Evolutionary conservation across 345 rosid genomes (phyloP), one percentile per base, ranked within the genome.

Genomic region (Arabidopsis arenosa): DNA sequence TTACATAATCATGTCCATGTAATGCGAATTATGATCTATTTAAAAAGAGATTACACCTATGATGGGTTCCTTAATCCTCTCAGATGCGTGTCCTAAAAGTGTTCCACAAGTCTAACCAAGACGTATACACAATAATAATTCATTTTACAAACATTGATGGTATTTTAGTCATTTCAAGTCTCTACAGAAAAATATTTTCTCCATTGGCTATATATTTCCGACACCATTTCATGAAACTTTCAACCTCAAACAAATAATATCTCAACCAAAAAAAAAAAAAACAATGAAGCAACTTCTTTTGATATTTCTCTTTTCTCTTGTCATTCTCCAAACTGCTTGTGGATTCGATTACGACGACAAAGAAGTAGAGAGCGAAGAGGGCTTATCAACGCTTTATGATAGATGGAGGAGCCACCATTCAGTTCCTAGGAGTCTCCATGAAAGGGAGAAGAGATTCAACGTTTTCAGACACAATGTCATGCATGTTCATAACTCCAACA

Each of bases 331-430:
- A 60, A 64, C 78, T 1, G 76, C 75, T 2, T 37, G 80, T 45
- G 71, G 94, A 65, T 84, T 93, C 11, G 90, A 93, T 10, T 90
- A 85, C 84, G 79, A 85, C 4, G 90, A 89, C 55, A 80, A 80
- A 33, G 96, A 93, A 26, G 63, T 92, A 80, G 88, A 67, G 10
- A 81, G 88, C 0, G 94, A 93, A 48, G 91, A 93, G 26, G 77
- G 81, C 58, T 70, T 90, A 63, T 83, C 89, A 93, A 87, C 83
- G 41, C 73, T 93, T 32, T 93, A 90, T 30, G 96, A 90, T 76
- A 83, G 89, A 75, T 90, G 96, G 98, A 87, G 94, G 72, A 86
- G 84, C 82, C 98, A 93, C 70, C 94, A 93, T 82, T 87, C 89
- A 3, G 89, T 89, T 55, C 86, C 96, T 12, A 80, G 82, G 76